phyloP scores from a whole-genome alignment of 1,284 basidiomycete genomes.

The Cutaneotrichosporon cavernicola region DNA sequence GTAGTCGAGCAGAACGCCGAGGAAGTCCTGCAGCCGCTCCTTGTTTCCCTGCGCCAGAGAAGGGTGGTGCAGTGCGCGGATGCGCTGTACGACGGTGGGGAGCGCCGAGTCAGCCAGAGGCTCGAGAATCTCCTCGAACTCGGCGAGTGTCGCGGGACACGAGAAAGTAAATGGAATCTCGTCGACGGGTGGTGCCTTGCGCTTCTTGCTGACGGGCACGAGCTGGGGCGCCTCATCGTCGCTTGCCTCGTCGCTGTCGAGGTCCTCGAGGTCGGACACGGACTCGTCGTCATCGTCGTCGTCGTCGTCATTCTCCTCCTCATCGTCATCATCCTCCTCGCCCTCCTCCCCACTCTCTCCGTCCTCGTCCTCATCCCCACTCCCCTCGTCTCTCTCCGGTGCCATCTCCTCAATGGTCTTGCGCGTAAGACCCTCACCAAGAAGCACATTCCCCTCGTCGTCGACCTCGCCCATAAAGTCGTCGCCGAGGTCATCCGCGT shows the following conservation, averaged over 20 bases:
- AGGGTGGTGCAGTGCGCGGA: slow-evolving; percentile 86
- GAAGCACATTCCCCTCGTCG: slow-evolving; percentile 57
- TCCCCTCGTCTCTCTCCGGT: slow-evolving; percentile 40
- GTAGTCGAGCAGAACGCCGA: slow-evolving; percentile 86
- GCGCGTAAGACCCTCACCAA: slow-evolving; percentile 59
- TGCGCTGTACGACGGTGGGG: slow-evolving; percentile 82
- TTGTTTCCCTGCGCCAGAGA: slow-evolving; percentile 90
- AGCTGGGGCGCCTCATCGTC: slow-evolving; percentile 40
- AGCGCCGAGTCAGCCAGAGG: slow-evolving; percentile 68
- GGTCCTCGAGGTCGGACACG: slow-evolving; percentile 36
- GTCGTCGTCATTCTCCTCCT: slow-evolving; percentile 37
- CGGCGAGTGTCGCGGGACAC: slow-evolving; percentile 81
- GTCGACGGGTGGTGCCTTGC: slow-evolving; percentile 57
- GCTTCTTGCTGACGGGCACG: slow-evolving; percentile 28
- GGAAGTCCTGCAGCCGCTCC: slow-evolving; percentile 79
- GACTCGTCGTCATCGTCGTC: slow-evolving; percentile 41
- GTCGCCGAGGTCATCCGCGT: slow-evolving; percentile 85
- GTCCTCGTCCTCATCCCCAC: slow-evolving; percentile 36
- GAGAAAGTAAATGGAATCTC: slow-evolving; percentile 90
- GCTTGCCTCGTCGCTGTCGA: slow-evolving; percentile 34
- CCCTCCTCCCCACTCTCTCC: slow-evolving; percentile 34
- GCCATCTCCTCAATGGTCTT: slow-evolving; percentile 47
- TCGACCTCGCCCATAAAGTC: slow-evolving; percentile 63
- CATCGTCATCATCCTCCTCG: slow-evolving; percentile 40
- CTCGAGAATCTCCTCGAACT: slow-evolving; percentile 79